phyloP scores from a whole-genome alignment of 495 filamentous ascomycete species.

The Aspergillus haitiensis region DNA sequence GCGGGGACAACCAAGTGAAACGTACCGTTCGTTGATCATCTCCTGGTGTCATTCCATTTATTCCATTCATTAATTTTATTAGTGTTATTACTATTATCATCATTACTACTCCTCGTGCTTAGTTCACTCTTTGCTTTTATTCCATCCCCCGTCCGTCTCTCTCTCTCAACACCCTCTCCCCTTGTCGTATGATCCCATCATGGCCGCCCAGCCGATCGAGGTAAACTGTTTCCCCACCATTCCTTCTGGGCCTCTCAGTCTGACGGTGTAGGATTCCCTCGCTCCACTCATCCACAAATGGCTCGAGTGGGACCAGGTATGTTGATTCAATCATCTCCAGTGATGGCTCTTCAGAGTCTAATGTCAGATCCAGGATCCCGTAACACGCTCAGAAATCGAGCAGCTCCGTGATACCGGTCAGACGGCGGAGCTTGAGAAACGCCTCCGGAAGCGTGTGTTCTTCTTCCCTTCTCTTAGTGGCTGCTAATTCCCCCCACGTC shows the following conservation, averaged over 20 bases:
- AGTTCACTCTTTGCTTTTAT: neutral
- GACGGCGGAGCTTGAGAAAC: slow-evolving; percentile 53
- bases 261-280: slow-evolving; percentile 34
- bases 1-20: slow-evolving; percentile 26
- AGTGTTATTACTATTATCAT: slow-evolving; percentile 8
- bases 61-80: neutral
- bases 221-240: slow-evolving; percentile 14
- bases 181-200: slow-evolving; percentile 24
- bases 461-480: neutral
- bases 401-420: slow-evolving; percentile 51
- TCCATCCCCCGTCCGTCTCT: neutral
- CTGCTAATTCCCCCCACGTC: neutral
- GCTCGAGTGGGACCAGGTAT: slow-evolving; percentile 63
- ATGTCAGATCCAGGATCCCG: slow-evolving; percentile 45
- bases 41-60: slow-evolving; percentile 9
- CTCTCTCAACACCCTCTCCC: neutral
- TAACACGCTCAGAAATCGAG: slow-evolving; percentile 60
- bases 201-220: slow-evolving; percentile 23
- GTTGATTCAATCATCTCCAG: slow-evolving; percentile 2
- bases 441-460: slow-evolving; percentile 53
- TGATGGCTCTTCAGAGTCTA: slow-evolving; percentile 5
- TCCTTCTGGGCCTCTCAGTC: slow-evolving; percentile 8
- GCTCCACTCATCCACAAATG: slow-evolving; percentile 51
- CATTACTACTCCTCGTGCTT: slow-evolving; percentile 5
- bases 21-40: slow-evolving; percentile 14